Evolutionary conservation across 257 asterid species (phyloP), one percentile per base, ranked within the genome.

Genomic region (Salvia splendens): DNA sequence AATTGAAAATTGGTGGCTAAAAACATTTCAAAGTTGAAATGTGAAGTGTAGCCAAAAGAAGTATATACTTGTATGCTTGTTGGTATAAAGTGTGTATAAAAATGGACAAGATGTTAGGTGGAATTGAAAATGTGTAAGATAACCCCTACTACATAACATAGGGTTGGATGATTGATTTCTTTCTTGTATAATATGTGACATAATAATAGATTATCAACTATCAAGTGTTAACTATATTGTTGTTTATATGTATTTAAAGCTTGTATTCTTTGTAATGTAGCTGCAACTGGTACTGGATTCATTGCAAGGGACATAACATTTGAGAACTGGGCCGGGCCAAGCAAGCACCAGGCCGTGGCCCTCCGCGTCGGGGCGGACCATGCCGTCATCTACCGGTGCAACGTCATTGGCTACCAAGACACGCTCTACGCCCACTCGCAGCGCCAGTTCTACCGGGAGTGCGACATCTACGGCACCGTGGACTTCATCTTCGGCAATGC

Each of bases 401-500:
- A 73, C 65, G 67, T 94, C 73, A 71, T 85, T 8, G 99, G 99
- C 0, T 94, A 88, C 83, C 99, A 94, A 68, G 99, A 94, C 80
- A 91, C 96, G 0, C 74, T 94, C 0, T 94, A 94, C 69, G 79
- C 85, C 0, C 99, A 94, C 75, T 91, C 99, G 0, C 92, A 88
- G 7, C 82, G 99, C 4, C 99, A 94, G 32, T 94, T 94, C 69
- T 91, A 70, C 71, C 84, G 97, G 6, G 99, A 88, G 67, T 94
- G 97, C 33, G 95, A 91, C 56, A 75, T 94, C 4, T 94, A 94
- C 40, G 99, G 99, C 32, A 94, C 99, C 0, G 96, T 94, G 0
- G 99, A 94, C 74, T 94, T 94, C 84, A 94, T 94, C 46, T 94
- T 87, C 1, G 98, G 99, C 1, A 94, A 94, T 42, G 99, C 99